A percentile compares a stretch with the other conserved stretches of the same genome.
Conservation (phyloP, 1,139 yeast genomes). For the Keqinozyma sinolaborantium region DNA sequence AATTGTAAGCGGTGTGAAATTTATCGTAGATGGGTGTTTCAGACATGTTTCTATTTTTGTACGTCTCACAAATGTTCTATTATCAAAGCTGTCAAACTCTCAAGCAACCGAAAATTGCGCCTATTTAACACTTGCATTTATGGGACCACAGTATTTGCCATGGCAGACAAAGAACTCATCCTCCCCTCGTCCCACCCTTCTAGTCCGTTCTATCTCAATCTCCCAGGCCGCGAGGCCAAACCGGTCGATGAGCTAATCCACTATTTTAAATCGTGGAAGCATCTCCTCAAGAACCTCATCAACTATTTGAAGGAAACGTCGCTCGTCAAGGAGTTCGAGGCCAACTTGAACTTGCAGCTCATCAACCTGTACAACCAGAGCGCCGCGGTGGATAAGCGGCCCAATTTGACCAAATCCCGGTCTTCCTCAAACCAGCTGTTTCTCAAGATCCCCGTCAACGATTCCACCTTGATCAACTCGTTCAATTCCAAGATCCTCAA, state of each 20-base stretch:
- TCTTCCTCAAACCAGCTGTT: conserved; percentile 15
- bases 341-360: conserved; percentile 61
- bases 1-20: no score
- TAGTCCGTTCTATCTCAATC: conserved; percentile 39
- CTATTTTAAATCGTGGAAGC: conserved; percentile 69
- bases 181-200: conserved; percentile 32
- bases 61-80: neutral
- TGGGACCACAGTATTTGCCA: conserved; percentile 10
- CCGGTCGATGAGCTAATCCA: conserved; percentile 52
- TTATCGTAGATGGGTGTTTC: no score
- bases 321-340: conserved; percentile 65
- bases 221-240: conserved; percentile 36
- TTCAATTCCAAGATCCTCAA: conserved; percentile 33
- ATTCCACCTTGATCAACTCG: conserved; percentile 29
- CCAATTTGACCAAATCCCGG: conserved; percentile 31
- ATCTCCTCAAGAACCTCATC: conserved; percentile 58
- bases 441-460: conserved; percentile 17
- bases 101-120: no score
- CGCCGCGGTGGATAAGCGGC: conserved; percentile 18
- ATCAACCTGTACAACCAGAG: conserved; percentile 34
- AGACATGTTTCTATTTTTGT: neutral
- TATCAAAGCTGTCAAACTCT: no score
- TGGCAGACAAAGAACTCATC: conserved; percentile 30
- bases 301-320: conserved; percentile 61
- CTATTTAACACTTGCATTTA: neutral